phyloP scores from a whole-genome alignment of 345 rosid genomes.

The Hibiscus syriacus region DNA sequence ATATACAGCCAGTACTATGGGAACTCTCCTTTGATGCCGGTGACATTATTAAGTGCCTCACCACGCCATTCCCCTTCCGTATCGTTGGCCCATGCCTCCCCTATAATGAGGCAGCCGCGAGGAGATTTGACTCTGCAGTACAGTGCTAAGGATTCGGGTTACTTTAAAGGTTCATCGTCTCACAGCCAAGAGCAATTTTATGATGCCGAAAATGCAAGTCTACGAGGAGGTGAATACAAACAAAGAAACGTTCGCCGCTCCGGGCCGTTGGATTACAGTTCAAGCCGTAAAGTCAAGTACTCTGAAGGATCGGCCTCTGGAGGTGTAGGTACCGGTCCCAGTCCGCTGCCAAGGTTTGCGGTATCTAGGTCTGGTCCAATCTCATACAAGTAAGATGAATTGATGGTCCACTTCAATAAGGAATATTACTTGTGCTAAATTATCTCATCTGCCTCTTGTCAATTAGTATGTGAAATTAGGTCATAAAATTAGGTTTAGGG shows the following conservation, averaged over 20 bases:
- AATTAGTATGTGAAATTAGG: background rate
- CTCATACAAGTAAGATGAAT: constrained; percentile 51
- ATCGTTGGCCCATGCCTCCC: constrained; percentile 64
- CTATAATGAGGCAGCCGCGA: constrained; percentile 47
- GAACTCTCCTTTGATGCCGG: constrained; percentile 57
- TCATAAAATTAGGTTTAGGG: constrained; percentile 1
- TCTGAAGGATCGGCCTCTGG: constrained; percentile 69
- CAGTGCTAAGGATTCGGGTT: constrained; percentile 46
- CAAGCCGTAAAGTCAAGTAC: constrained; percentile 57
- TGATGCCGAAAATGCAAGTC: constrained; percentile 44
- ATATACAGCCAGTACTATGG: constrained; percentile 84
- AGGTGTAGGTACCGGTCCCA: constrained; percentile 74
- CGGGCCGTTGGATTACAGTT: constrained; percentile 86
- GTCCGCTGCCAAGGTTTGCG: constrained; percentile 87
- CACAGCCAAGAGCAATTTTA: constrained; percentile 53
- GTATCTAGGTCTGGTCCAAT: constrained; percentile 96
- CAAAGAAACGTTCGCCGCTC: constrained; percentile 70
- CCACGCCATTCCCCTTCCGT: constrained; percentile 74
- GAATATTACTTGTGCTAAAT: constrained; percentile 5
- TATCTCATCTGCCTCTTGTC: constrained; percentile 11
- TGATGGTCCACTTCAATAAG: background rate
- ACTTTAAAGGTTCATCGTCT: constrained; percentile 75
- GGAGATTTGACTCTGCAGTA: constrained; percentile 77
- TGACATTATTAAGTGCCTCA: constrained; percentile 42
- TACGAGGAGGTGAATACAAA: constrained; percentile 35